A percentile compares a stretch with the other conserved stretches of the same genome.
Conservation (phyloP, 495 filamentous ascomycete genomes). For the Penicillium steckii region DNA sequence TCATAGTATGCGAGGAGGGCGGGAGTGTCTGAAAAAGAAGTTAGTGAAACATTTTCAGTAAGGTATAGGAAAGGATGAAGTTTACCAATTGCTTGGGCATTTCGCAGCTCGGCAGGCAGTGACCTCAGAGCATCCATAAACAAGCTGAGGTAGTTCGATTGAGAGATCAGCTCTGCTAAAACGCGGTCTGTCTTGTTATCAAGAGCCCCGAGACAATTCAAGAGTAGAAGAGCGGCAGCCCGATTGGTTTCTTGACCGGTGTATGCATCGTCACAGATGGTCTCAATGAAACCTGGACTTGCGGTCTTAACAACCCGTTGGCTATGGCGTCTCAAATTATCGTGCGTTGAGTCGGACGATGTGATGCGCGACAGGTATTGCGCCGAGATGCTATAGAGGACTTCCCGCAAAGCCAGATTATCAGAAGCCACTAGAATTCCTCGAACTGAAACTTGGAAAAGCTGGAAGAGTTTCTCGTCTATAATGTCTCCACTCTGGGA, state of each 20-base stretch:
- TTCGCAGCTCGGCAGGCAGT: constrained; percentile 63
- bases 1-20: constrained; percentile 63
- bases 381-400: constrained; percentile 86
- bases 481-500: constrained; percentile 65
- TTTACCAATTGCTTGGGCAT: constrained; percentile 52
- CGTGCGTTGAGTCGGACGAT: constrained; percentile 35
- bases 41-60: constrained; percentile 15
- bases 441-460: constrained; percentile 80
- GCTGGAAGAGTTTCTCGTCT: constrained; percentile 84
- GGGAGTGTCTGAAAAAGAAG: constrained; percentile 44
- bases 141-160: constrained; percentile 85
- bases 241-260: constrained; percentile 77
- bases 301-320: constrained; percentile 72
- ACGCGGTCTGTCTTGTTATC: constrained; percentile 64
- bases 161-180: constrained; percentile 74
- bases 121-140: constrained; percentile 79
- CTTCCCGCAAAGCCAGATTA: constrained; percentile 69
- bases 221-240: constrained; percentile 75
- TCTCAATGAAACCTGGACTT: constrained; percentile 77
- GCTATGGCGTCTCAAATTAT: constrained; percentile 55
- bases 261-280: constrained; percentile 91
- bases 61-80: constrained; percentile 1
- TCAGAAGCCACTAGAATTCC: constrained; percentile 70
- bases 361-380: constrained; percentile 76
- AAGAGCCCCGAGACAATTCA: constrained; percentile 67